These are phyloP conservation scores for Nemania sp. DNA, from an alignment of 2,329 filamentous ascomycete species.

Conservation along the genomic window DNA sequence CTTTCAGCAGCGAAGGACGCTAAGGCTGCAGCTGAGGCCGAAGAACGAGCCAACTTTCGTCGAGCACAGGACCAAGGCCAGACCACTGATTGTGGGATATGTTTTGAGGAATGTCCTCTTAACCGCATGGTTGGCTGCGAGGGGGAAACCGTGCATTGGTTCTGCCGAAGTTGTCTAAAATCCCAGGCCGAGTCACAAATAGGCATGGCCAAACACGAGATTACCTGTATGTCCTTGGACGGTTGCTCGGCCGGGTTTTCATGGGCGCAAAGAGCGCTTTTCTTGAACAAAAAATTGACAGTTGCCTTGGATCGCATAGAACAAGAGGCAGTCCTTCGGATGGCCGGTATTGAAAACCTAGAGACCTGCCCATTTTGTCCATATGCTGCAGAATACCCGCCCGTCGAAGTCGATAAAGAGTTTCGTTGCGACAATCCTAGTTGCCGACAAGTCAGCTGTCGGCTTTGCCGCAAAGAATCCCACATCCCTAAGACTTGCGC, in stretches of 20 bases:
- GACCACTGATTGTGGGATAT: constrained; percentile 72
- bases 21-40: constrained; percentile 34
- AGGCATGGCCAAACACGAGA: constrained; percentile 68
- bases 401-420: constrained; percentile 69
- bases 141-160: constrained; percentile 62
- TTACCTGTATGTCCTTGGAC: constrained; percentile 72
- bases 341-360: constrained; percentile 72
- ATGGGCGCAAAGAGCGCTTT: constrained; percentile 55
- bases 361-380: constrained; percentile 82
- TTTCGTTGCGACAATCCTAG: constrained; percentile 72
- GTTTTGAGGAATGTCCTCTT: constrained; percentile 67
- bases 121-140: constrained; percentile 73
- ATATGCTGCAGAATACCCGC: constrained; percentile 74
- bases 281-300: constrained; percentile 62
- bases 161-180: constrained; percentile 70
- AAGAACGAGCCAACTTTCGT: constrained; percentile 46
- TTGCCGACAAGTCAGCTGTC: constrained; percentile 68
- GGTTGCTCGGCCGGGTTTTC: constrained; percentile 68
- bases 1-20: constrained; percentile 37
- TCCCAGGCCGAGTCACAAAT: constrained; percentile 70
- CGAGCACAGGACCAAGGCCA: constrained; percentile 54
- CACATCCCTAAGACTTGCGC: constrained; percentile 76
- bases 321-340: constrained; percentile 69
- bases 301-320: constrained; percentile 72
- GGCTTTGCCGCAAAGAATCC: constrained; percentile 68